Conservation (phyloP, 768 basidiomycete genomes). For the Naganishia onofrii region DNA sequence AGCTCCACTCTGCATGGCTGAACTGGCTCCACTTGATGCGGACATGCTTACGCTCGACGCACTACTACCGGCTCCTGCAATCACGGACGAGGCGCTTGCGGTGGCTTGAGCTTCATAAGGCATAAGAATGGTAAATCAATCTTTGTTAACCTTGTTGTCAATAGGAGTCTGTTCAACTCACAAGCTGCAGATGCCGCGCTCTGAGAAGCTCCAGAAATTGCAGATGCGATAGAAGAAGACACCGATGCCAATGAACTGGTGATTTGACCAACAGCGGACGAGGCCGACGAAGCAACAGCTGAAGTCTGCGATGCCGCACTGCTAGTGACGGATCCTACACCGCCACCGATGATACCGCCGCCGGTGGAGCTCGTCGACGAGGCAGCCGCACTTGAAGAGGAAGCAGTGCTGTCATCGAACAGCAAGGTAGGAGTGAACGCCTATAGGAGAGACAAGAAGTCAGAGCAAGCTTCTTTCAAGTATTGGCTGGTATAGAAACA, state of each 20-base stretch:
- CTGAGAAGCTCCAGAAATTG: slow-evolving; percentile 19
- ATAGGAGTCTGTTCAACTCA: background rate
- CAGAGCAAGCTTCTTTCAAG: too few species aligned
- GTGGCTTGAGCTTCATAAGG: slow-evolving; percentile 1
- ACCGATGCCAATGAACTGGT: slow-evolving; percentile 18
- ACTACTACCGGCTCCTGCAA: background rate
- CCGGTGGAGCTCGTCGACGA: slow-evolving; percentile 4
- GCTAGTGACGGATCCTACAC: slow-evolving; percentile 21
- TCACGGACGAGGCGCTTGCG: slow-evolving; percentile 17
- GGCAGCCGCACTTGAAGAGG: slow-evolving; percentile 5
- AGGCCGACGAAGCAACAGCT: background rate
- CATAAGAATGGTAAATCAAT: too few species aligned
- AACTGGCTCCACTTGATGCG: slow-evolving; percentile 27
- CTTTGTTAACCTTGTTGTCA: too few species aligned
- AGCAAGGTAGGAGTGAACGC: slow-evolving; percentile 34
- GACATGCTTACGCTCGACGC: background rate
- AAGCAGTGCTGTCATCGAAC: slow-evolving; percentile 33
- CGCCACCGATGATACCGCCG: slow-evolving; percentile 29
- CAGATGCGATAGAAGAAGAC: slow-evolving; percentile 21
- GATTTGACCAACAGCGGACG: slow-evolving; percentile 21
- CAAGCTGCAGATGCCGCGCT: slow-evolving; percentile 5
- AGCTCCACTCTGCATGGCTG: slow-evolving; percentile 3
- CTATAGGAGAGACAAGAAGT: background rate
- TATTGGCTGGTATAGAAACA: background rate
- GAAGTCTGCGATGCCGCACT: slow-evolving; percentile 6